Percentiles rank a stretch among this genome's conserved stretches.
Conservation (phyloP, 1,139 yeast genomes). For the Nakaseomyces sp. region DNA sequence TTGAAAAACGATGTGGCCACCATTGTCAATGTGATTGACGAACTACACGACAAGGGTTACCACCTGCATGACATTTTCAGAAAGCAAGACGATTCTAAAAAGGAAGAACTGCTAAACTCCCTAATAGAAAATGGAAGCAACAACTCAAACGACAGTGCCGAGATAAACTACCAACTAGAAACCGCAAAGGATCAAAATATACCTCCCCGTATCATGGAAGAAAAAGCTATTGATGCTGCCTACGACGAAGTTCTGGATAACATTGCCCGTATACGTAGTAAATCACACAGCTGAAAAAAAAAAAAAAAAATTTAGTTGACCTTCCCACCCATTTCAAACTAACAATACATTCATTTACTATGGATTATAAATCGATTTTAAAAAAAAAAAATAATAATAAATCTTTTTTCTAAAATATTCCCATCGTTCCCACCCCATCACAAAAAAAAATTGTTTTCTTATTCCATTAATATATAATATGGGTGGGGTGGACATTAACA, state of each 20-base stretch:
- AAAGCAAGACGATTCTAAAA: conserved; percentile 17
- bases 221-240: conserved; percentile 38
- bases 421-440: background rate
- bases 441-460: background rate
- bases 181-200: conserved; percentile 4
- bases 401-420: too few relatives aligned
- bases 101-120: background rate
- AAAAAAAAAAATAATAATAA: too few relatives aligned
- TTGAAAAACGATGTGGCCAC: conserved; percentile 46
- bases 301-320: too few relatives aligned
- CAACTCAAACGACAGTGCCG: background rate
- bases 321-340: too few relatives aligned
- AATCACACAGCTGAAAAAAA: background rate
- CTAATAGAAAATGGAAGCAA: background rate
- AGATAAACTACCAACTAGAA: background rate
- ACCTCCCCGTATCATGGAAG: conserved; percentile 15
- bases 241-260: conserved; percentile 45
- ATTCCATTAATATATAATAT: too few relatives aligned
- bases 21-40: conserved; percentile 42
- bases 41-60: conserved; percentile 45
- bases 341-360: too few relatives aligned
- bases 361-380: too few relatives aligned
- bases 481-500: too few relatives aligned
- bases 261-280: conserved; percentile 27
- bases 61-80: conserved; percentile 45